Base-by-base conservation (phyloP, 352 stramenopile genomes). In the Globisporangium nunn region DNA sequence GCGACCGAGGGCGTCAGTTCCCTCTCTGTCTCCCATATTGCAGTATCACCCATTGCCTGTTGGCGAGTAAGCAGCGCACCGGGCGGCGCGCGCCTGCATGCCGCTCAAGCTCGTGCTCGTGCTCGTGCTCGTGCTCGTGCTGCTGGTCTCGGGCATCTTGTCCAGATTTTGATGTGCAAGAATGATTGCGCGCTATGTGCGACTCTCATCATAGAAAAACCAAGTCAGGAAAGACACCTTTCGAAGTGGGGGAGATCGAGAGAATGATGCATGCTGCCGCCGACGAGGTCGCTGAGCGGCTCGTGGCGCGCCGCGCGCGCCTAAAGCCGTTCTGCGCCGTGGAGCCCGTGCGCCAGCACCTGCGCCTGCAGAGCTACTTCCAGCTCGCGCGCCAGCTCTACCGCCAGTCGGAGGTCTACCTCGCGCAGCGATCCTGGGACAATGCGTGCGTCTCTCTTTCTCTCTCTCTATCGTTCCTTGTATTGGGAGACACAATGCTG, bases 381-480 rank as follows among this genome's bases (percentile, higher is more conserved):
- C 78, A 83, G 46, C 55, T 88, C 43, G 83, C 83, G 35, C 71
- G 81, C 29, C 78, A 89, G 63, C 74, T 93, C 50, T 90, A 88
- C 58, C 70, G 74, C 44, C 83, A 93, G 62, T 82, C 73, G 37
- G 77, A 91, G 64, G 67, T 70, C 52, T 93, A 91, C 64, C 78
- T 74, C 46, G 56, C 67, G 18, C 71, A 90, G 45, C 56, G 67
- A 28, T 67, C 72, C 43, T 91, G 72, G 66, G 83, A 93, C 50
- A 83, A 90, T 48, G 80, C 83, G 82, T 93, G 74, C 50, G 29
- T 3, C 28, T 40, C 4, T 8, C 23, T 2, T 46, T 11, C 12
- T 35, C 28, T 28, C 4, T 17, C 46, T 37, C 61, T 23, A 23
- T 23, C 23, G 23, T 23, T 23, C 23, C 23, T 23, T 23, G 23